Base-by-base conservation (phyloP, 345 rosid species). In the Bruguiera sexangula region DNA sequence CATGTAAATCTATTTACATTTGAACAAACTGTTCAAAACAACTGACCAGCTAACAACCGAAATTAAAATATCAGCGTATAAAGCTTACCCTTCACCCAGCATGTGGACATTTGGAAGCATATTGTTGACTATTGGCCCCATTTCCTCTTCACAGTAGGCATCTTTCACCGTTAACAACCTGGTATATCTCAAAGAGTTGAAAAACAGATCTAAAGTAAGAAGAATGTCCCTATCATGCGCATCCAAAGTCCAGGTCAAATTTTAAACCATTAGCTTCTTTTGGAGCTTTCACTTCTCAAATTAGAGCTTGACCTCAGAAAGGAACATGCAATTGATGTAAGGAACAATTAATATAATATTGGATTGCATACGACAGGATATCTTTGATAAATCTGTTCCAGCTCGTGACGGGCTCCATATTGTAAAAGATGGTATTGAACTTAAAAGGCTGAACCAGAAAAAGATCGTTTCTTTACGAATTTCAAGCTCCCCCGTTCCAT, bases 131-230 rank as follows among this genome's bases (percentile, higher is more conserved):
- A 86, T n/a, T 63, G 85, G 37, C 48, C 62, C 76, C 81, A 88
- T 75, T 70, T 84, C 78, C 61, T 87, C 89, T 73, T 86, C 91
- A 71, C 36, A 78, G 73, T 86, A 83, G 34, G 87, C 88, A 75
- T 91, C 96, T 82, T 84, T 89, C 79, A 86, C 61, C 16, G 86
- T 88, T 83, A 91, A 64, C 78, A 88, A 76, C 98, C 97, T 91
- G 80, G 69, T 55, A 31, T 32, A 68, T 76, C 37, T 69, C 74
- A 69, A 71, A 67, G 22, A 65, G 30, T 32, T 75, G 48, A 22
- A 22, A 55, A 55, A 22, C 30, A 55, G 60, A 21, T 69, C 65
- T 61, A 75, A 64, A 67, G 32, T 72, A 66, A 75, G 68, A 30
- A 63, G 72, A 26, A 54, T 20, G 27, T 32, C 69, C 31, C 32